Evolutionary conservation across 208 protist species (phyloP).

Genomic region (Trypanosoma cruzi): DNA sequence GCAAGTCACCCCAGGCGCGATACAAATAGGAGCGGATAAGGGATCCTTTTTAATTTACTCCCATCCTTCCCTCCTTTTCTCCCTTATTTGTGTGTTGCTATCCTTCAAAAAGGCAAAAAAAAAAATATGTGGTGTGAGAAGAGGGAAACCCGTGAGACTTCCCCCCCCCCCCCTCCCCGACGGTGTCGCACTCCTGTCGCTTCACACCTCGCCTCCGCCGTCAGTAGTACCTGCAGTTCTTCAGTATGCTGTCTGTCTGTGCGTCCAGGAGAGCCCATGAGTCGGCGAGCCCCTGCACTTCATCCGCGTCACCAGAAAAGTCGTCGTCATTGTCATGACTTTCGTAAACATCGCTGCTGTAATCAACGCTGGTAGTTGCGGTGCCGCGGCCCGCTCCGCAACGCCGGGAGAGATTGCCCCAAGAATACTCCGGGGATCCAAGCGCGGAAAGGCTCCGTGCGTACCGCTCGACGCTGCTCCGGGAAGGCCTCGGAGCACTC

Average conservation of each 20-base stretch:
- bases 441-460: not conserved
- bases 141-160: too few species aligned
- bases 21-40: not conserved
- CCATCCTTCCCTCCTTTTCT: conserved; percentile 7
- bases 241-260: conserved; percentile 58
- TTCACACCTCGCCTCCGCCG: not conserved
- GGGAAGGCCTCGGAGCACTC: conserved; percentile 31
- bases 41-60: not conserved
- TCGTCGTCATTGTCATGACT: conserved; percentile 8
- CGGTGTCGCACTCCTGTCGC: not conserved
- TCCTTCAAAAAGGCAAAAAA: not conserved
- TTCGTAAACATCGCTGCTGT: not conserved
- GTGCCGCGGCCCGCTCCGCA: not conserved
- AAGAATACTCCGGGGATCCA: not conserved
- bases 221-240: conserved; percentile 27
- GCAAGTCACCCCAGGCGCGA: not conserved
- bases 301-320: not conserved
- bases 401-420: not conserved
- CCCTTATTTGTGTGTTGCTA: too few species aligned
- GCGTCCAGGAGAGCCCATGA: conserved; percentile 67
- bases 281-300: conserved; percentile 30
- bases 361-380: not conserved
- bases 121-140: too few species aligned
- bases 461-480: conserved; percentile 17
- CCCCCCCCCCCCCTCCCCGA: conserved; percentile 1